Evolutionary conservation across 345 rosid species (phyloP).

Genomic region (Murraya koenigii): DNA sequence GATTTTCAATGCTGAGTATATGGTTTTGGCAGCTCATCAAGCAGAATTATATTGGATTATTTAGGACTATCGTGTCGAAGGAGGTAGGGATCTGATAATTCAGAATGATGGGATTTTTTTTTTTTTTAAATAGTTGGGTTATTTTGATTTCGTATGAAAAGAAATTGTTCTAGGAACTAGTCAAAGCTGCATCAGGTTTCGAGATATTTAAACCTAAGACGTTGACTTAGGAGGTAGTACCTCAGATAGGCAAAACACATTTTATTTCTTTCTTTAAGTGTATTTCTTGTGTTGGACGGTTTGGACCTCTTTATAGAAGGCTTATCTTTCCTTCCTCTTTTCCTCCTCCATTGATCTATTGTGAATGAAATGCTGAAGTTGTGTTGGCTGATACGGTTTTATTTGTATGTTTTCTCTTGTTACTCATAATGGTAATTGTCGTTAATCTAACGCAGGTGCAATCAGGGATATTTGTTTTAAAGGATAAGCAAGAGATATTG

Average conservation of each 20-base stretch:
- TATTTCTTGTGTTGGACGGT: not conserved
- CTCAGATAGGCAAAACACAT: not conserved
- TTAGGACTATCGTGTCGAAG: not conserved
- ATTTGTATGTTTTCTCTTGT: not conserved
- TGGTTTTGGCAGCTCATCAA: not conserved
- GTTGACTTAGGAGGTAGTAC: not conserved
- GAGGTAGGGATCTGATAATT: not conserved
- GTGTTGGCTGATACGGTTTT: not conserved
- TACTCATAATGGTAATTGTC: constrained; percentile 1
- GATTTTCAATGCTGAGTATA: not conserved
- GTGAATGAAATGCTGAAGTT: not conserved
- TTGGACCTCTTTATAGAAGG: not conserved
- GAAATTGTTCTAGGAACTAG: not conserved
- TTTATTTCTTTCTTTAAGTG: not conserved
- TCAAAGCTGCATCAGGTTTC: not conserved
- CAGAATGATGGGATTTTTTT: not conserved
- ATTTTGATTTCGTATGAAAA: not conserved
- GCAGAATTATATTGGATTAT: not conserved
- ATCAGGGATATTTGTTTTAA: constrained; percentile 59
- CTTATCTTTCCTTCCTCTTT: not conserved
- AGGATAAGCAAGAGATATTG: constrained; percentile 71
- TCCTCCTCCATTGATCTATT: not conserved
- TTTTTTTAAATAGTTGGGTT: too few relatives aligned
- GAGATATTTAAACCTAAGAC: not conserved
- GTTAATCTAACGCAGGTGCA: constrained; percentile 58